Evolutionary conservation across 2,329 filamentous ascomycete species (phyloP).

Genomic region (Diplodia scrobiculata): DNA sequence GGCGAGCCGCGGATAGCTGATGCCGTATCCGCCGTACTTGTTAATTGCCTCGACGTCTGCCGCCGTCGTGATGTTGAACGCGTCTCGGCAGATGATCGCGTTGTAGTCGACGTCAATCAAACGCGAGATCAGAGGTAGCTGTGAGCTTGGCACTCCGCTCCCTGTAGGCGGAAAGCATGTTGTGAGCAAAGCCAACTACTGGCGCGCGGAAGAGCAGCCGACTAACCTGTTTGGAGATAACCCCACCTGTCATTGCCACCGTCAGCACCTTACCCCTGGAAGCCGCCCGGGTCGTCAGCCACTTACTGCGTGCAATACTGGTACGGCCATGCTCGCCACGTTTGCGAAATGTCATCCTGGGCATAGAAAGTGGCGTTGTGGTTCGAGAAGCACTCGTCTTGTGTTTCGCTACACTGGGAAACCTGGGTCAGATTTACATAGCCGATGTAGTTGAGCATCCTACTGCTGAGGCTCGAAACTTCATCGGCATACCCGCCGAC

Average conservation of each 20-base stretch:
- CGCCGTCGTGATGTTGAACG: slow-evolving; percentile 68
- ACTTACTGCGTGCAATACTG: slow-evolving; percentile 55
- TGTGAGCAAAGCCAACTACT: background rate
- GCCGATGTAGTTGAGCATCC: slow-evolving; percentile 60
- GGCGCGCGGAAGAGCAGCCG: background rate
- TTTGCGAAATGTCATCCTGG: slow-evolving; percentile 48
- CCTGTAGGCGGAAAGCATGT: slow-evolving; percentile 48
- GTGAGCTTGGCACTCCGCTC: slow-evolving; percentile 63
- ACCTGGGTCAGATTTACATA: slow-evolving; percentile 55
- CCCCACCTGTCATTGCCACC: slow-evolving; percentile 63
- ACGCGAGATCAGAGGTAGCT: slow-evolving; percentile 72
- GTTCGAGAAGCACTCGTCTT: slow-evolving; percentile 56
- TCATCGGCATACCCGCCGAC: slow-evolving; percentile 53
- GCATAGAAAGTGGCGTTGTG: slow-evolving; percentile 54
- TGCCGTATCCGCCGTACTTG: slow-evolving; percentile 71
- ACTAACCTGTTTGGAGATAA: slow-evolving; percentile 63
- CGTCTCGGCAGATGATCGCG: slow-evolving; percentile 63
- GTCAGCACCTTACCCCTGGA: slow-evolving; percentile 28
- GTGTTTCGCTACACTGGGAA: slow-evolving; percentile 45
- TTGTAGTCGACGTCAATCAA: slow-evolving; percentile 65
- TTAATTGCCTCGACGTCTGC: slow-evolving; percentile 70
- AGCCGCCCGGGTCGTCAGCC: background rate
- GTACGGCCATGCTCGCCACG: slow-evolving; percentile 60
- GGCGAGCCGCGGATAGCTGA: slow-evolving; percentile 74
- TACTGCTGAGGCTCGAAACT: slow-evolving; percentile 49